Evolutionary conservation across 169 alveolate genomes (phyloP).

Genomic region (Plasmodium malariae): DNA sequence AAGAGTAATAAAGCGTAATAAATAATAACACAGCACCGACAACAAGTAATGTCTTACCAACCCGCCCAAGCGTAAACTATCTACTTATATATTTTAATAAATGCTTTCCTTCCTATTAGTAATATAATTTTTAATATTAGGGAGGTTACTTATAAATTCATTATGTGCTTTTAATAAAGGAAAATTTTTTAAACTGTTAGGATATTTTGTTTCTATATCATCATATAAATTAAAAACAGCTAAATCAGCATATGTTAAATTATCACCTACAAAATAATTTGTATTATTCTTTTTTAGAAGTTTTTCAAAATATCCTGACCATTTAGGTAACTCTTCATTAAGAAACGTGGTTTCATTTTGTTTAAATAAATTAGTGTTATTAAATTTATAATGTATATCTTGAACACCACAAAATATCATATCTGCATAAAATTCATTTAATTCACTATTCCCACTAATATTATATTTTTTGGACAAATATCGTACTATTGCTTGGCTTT

Average conservation of each 20-base stretch:
- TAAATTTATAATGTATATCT: conserved; percentile 73
- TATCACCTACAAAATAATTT: conserved; percentile 59
- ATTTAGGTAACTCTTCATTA: conserved; percentile 67
- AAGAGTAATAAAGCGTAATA: neutral
- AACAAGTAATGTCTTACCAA: neutral
- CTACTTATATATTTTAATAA: neutral
- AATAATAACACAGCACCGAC: neutral
- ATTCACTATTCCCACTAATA: conserved; percentile 54
- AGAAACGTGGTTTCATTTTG: conserved; percentile 73
- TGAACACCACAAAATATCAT: conserved; percentile 76
- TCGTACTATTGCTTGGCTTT: conserved; percentile 72
- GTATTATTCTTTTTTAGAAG: conserved; percentile 48
- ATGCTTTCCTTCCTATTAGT: conserved; percentile 58
- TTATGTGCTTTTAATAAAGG: conserved; percentile 55
- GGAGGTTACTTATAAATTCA: conserved; percentile 58
- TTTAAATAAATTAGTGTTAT: conserved; percentile 66
- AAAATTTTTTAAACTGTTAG: conserved; percentile 60
- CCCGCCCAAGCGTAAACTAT: neutral
- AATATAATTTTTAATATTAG: conserved; percentile 67
- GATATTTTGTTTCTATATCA: conserved; percentile 66
- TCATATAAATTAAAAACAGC: conserved; percentile 75
- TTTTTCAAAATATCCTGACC: conserved; percentile 70
- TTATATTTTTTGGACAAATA: conserved; percentile 61
- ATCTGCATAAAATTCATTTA: conserved; percentile 66
- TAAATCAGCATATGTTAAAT: conserved; percentile 69